These are phyloP conservation scores for Tricholoma sp. DNA, from an alignment of 768 basidiomycete species.

Conservation along the genomic window DNA sequence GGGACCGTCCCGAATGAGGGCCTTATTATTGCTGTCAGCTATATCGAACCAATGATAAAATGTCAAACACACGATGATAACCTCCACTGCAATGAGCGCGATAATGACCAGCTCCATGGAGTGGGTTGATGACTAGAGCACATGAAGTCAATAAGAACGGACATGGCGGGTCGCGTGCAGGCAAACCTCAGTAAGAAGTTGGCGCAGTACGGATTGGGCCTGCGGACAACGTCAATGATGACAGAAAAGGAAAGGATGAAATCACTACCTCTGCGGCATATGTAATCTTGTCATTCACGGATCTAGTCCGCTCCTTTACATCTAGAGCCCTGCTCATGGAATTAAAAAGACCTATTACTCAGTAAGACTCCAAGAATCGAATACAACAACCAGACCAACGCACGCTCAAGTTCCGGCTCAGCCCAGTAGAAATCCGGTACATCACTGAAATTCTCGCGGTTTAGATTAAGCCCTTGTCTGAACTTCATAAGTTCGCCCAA, in stretches of 20 bases:
- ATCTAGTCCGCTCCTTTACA: slow-evolving; percentile 72
- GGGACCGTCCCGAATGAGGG: slow-evolving; percentile 75
- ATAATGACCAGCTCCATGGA: slow-evolving; percentile 97
- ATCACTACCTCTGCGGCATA: slow-evolving; percentile 71
- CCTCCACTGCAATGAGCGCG: slow-evolving; percentile 88
- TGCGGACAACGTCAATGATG: slow-evolving; percentile 21
- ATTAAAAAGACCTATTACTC: slow-evolving; percentile 68
- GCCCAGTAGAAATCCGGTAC: slow-evolving; percentile 94
- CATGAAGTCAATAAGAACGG: slow-evolving; percentile 4
- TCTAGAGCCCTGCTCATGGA: slow-evolving; percentile 83
- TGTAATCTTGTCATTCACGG: slow-evolving; percentile 89
- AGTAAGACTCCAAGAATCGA: not conserved
- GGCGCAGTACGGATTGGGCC: slow-evolving; percentile 85
- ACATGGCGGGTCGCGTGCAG: not conserved
- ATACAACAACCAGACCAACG: slow-evolving; percentile 13
- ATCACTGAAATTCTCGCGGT: slow-evolving; percentile 83
- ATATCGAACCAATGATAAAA: not conserved
- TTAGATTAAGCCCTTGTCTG: slow-evolving; percentile 87
- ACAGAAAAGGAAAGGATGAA: not conserved
- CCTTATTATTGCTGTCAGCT: slow-evolving; percentile 31
- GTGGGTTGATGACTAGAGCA: slow-evolving; percentile 70
- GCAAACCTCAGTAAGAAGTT: slow-evolving; percentile 78
- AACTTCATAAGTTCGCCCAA: slow-evolving; percentile 89
- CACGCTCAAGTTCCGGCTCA: slow-evolving; percentile 85
- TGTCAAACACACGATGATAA: slow-evolving; percentile 66